Base-by-base conservation (phyloP, 2,329 filamentous ascomycete species). In the Alternaria brassicae region DNA sequence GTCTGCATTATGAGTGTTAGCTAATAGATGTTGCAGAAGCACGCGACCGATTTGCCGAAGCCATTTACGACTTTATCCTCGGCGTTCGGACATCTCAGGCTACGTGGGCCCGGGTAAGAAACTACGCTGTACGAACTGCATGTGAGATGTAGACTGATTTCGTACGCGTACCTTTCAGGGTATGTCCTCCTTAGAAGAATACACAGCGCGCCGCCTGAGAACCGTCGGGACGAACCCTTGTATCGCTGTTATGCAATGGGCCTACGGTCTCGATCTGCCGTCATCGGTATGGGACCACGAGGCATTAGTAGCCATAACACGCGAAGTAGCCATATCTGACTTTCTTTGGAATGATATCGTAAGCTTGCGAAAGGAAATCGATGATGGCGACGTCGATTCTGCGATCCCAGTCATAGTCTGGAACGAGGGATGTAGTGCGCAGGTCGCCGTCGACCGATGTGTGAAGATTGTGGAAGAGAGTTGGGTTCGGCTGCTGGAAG, bases 291-390 rank as follows among this genome's bases (percentile, higher is more conserved):
- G 57, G 53, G 40, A 57, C 8, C 60, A 62, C 15, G 57, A 58
- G 47, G 53, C 53, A 21, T 39, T 56, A 19, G 19, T 41, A 40
- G 44, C 25, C 25, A 56, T 63, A 21, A 49, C 56, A 6, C 55
- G 40, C 32, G 61, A 64, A 28, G 58, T 62, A 21, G 48, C 55
- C 23, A 52, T 59, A 4, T 45, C 48, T 10, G 52, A 47, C 34
- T 64, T 59, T 28, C 52, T 61, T 4, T 61, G 49, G 50, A 64
- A 64, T 32, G 59, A 64, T 7, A 62, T 59, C n/a, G 55, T 53
- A 10, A 62, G 54, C 13, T 42, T 63, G 30, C 57, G 56, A 23
- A 61, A 61, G 49, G 61, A 63, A n/a, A 53, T 58, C 25, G 52
- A 53, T 2, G 58, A 64, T 12, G 48, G 56, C 3, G 55, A 64